Percentiles rank a stretch among this genome's conserved stretches.
phyloP scores from a whole-genome alignment of 306 rosid genomes.

The Elaeagnus macrophylla region DNA sequence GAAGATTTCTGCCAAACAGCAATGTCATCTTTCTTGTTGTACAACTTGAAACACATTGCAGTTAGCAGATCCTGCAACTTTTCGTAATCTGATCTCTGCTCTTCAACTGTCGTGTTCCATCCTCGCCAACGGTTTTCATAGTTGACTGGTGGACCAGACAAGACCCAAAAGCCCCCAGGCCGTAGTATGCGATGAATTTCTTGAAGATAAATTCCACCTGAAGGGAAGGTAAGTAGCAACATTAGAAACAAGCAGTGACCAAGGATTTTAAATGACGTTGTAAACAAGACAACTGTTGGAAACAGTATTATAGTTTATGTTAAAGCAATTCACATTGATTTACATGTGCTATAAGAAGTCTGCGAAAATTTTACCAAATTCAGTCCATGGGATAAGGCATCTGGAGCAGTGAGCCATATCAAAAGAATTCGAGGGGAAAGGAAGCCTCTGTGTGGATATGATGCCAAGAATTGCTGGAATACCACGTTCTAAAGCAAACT shows the following conservation, averaged over 20 bases:
- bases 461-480: constrained; percentile 96
- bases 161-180: constrained; percentile 94
- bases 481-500: constrained; percentile 96
- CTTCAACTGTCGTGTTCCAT: constrained; percentile 89
- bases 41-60: constrained; percentile 80
- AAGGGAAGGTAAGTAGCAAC: not conserved
- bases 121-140: constrained; percentile 80
- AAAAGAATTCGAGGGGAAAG: constrained; percentile 87
- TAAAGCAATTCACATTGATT: constrained; percentile 3
- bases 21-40: constrained; percentile 83
- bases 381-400: constrained; percentile 99
- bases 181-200: constrained; percentile 92
- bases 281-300: too few species aligned
- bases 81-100: constrained; percentile 71
- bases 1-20: constrained; percentile 84
- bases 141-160: constrained; percentile 97
- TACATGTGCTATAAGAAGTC: not conserved
- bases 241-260: not conserved
- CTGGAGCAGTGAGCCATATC: constrained; percentile 99
- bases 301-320: too few species aligned
- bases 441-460: constrained; percentile 92
- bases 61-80: constrained; percentile 70
- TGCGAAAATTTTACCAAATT: constrained; percentile 59
- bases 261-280: too few species aligned
- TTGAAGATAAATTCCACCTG: constrained; percentile 86